Evolutionary conservation across 345 rosid genomes (phyloP).

Genomic region (Eucalyptus albens): DNA sequence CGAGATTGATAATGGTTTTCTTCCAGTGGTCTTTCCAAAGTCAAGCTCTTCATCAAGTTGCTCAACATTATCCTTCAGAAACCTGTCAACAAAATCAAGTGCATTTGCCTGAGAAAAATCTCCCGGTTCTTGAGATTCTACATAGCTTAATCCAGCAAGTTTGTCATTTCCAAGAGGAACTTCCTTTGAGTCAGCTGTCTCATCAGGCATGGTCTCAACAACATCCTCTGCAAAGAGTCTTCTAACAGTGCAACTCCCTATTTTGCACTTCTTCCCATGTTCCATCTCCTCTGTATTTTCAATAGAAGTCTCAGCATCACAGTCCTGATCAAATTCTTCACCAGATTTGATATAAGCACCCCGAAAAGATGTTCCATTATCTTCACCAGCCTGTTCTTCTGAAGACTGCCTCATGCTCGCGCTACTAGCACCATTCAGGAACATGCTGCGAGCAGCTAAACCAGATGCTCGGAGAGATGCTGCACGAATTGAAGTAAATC

Average conservation of each 20-base stretch:
- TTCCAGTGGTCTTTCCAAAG: slow-evolving; percentile 19
- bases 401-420: slow-evolving; percentile 12
- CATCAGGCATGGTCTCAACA: not conserved
- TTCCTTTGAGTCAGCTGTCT: slow-evolving; percentile 10
- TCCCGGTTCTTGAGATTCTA: slow-evolving; percentile 85
- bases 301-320: not conserved
- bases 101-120: slow-evolving; percentile 67
- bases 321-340: slow-evolving; percentile 11
- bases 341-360: not conserved
- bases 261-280: not conserved
- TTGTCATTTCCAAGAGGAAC: slow-evolving; percentile 11
- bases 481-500: slow-evolving; percentile 62
- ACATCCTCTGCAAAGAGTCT: slow-evolving; percentile 44
- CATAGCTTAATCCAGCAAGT: slow-evolving; percentile 55
- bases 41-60: slow-evolving; percentile 31
- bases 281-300: not conserved
- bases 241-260: slow-evolving; percentile 31
- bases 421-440: slow-evolving; percentile 1
- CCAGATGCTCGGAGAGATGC: slow-evolving; percentile 67
- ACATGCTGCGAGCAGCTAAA: slow-evolving; percentile 28
- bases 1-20: slow-evolving; percentile 15
- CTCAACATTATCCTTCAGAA: slow-evolving; percentile 36
- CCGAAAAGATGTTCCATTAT: not conserved
- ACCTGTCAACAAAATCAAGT: slow-evolving; percentile 58
- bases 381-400: slow-evolving; percentile 9